Evolutionary conservation across 2,329 filamentous ascomycete genomes (phyloP).

Genomic region (Lachnellula arida): DNA sequence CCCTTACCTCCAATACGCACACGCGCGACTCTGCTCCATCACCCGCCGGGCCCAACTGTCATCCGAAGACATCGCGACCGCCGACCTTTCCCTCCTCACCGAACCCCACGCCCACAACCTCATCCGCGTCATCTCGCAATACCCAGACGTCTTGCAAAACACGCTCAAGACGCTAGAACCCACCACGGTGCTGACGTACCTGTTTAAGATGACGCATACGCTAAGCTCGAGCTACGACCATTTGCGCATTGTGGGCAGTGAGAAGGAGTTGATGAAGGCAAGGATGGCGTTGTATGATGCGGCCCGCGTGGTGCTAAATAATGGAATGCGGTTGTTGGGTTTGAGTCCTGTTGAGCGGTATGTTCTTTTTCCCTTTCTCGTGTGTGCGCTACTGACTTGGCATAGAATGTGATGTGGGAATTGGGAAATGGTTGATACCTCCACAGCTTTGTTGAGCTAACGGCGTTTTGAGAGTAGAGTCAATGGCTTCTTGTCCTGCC

Average conservation of each 20-base stretch:
- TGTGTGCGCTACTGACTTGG: background rate
- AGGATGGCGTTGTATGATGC: slow-evolving; percentile 75
- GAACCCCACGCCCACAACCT: slow-evolving; percentile 71
- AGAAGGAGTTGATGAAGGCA: slow-evolving; percentile 64
- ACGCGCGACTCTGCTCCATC: slow-evolving; percentile 66
- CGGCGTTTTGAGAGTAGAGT: background rate
- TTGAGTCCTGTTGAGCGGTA: slow-evolving; percentile 64
- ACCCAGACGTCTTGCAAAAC: slow-evolving; percentile 80
- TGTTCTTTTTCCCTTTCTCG: background rate
- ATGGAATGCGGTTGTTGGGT: slow-evolving; percentile 79
- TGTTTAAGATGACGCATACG: slow-evolving; percentile 83
- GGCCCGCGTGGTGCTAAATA: slow-evolving; percentile 69
- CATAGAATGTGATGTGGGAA: slow-evolving; percentile 10
- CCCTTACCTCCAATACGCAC: slow-evolving; percentile 79
- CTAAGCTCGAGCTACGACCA: slow-evolving; percentile 79
- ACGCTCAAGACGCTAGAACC: slow-evolving; percentile 80
- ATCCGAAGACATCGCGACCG: slow-evolving; percentile 53
- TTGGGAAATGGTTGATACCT: too few relatives aligned
- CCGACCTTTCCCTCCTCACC: slow-evolving; percentile 63
- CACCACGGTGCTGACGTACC: slow-evolving; percentile 60
- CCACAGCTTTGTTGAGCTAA: background rate
- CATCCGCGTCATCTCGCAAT: slow-evolving; percentile 72
- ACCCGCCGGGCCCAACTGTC: slow-evolving; percentile 51
- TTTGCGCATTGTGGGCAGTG: slow-evolving; percentile 75
- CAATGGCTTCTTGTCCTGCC: background rate